Evolutionary conservation across 2,329 filamentous ascomycete genomes (phyloP), one percentile per base, ranked within the genome.

Genomic region (Zymoseptoria passerinii): DNA sequence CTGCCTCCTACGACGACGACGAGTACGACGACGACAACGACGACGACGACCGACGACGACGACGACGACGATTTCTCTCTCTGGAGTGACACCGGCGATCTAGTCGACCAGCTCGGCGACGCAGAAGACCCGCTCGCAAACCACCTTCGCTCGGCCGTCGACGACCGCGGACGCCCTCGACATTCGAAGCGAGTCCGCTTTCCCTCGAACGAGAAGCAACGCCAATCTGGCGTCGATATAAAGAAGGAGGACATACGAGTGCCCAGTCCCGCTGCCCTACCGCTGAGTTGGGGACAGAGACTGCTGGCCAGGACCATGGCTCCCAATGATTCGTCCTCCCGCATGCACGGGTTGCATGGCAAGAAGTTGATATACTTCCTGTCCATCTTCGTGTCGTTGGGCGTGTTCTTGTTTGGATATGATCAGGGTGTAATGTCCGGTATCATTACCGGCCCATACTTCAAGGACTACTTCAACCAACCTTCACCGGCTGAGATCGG

Each of bases 71-170:
- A 87, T 69, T 89, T 89, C 74, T 90, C 86, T 59, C 84, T 89
- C 68, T 96, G 90, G 91, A 92, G 89, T 71, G 91, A 96, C 75
- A 96, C 92, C 50, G 92, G 91, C 71, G 94, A 97, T 76, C 84
- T 97, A 69, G 90, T 90, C 70, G 92, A 96, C 78, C 92, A 95
- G 80, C 81, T 92, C 67, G 88, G 84, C 69, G 87, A 89, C 78
- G 85, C 86, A 70, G 85, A 92, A 75, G 90, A 96, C 73, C 89
- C 90, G 60, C 81, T 95, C 66, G 85, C 83, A 67, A 83, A 85
- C 67, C 86, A 83, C 68, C 80, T 92, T 60, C 80, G 81, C 70
- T 79, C 84, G 67, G 85, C 85, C 66, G 75, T 87, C 59, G 84
- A 89, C 73, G 82, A 76, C 68, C 56, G 61, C 58, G 62, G 63